A percentile compares a stretch with the other conserved stretches of the same genome.
phyloP scores from a whole-genome alignment of 345 rosid genomes.

The Garcia nutans region DNA sequence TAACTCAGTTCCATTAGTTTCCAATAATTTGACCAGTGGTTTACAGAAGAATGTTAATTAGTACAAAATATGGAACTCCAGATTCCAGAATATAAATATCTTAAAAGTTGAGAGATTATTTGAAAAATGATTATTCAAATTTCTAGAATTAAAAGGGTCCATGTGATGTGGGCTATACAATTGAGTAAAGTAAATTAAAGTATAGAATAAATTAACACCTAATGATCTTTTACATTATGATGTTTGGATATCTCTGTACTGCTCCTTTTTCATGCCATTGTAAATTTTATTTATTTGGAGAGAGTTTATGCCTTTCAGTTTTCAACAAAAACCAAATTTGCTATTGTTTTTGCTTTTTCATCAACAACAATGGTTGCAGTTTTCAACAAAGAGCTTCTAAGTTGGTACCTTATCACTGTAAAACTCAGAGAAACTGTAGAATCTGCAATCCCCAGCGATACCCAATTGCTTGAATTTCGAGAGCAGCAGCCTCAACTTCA shows the following conservation, averaged over 20 bases:
- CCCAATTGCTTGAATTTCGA: conserved; percentile 26
- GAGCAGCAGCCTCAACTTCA: conserved; percentile 22
- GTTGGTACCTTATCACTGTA: conserved; percentile 73
- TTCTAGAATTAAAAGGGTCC: too few species aligned
- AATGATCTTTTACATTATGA: conserved; percentile 3
- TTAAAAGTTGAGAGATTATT: too few species aligned
- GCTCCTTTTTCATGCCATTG: too few species aligned
- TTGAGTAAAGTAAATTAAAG: too few species aligned
- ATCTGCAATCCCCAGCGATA: conserved; percentile 33
- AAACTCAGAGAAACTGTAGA: conserved; percentile 66
- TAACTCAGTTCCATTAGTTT: too few species aligned
- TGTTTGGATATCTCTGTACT: neutral
- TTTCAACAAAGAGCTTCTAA: conserved; percentile 62
- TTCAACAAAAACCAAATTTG: conserved; percentile 12
- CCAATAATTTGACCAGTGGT: too few species aligned
- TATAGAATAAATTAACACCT: neutral
- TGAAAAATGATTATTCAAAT: too few species aligned
- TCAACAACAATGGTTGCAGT: conserved; percentile 56
- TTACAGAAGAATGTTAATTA: too few species aligned
- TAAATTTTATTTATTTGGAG: neutral
- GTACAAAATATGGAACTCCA: too few species aligned
- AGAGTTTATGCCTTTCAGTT: neutral
- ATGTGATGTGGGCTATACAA: too few species aligned
- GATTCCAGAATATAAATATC: too few species aligned
- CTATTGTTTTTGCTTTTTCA: neutral